These are phyloP conservation scores for Diversispora eburnea DNA, from an alignment of 192 early-diverging fungal genomes.

Conservation along the genomic window DNA sequence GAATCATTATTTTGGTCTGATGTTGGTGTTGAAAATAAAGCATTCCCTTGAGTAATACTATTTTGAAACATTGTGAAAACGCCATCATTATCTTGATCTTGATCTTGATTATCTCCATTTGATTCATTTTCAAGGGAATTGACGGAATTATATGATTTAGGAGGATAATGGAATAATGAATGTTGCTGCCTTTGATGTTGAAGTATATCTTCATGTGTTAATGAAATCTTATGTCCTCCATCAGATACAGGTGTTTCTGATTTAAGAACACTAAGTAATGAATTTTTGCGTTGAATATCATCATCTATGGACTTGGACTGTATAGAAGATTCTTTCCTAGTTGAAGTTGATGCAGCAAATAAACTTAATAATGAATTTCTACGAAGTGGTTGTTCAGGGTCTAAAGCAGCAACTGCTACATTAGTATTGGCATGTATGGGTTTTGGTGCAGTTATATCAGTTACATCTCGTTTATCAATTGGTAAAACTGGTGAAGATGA, in stretches of 20 bases:
- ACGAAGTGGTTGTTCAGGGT: conserved; percentile 25
- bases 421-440: conserved; percentile 15
- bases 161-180: background rate
- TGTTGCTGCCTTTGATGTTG: background rate
- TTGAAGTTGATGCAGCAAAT: conserved; percentile 13
- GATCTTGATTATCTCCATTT: background rate
- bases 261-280: conserved; percentile 21
- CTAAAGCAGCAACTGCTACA: conserved; percentile 13
- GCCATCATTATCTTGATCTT: background rate
- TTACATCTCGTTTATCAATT: conserved; percentile 11
- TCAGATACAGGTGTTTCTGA: background rate
- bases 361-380: conserved; percentile 23
- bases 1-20: background rate
- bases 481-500: background rate
- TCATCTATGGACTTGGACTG: background rate
- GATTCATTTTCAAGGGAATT: background rate
- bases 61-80: background rate
- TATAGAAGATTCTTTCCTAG: background rate
- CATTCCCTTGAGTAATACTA: background rate
- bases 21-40: background rate
- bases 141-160: background rate
- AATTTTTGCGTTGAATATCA: conserved; percentile 8
- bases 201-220: background rate
- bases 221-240: background rate
- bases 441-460: conserved; percentile 25